Percentiles rank a stretch among this genome's conserved stretches.
These are phyloP conservation scores for Backusella psychrophila DNA, from an alignment of 192 early-diverging fungal genomes.

Conservation along the genomic window DNA sequence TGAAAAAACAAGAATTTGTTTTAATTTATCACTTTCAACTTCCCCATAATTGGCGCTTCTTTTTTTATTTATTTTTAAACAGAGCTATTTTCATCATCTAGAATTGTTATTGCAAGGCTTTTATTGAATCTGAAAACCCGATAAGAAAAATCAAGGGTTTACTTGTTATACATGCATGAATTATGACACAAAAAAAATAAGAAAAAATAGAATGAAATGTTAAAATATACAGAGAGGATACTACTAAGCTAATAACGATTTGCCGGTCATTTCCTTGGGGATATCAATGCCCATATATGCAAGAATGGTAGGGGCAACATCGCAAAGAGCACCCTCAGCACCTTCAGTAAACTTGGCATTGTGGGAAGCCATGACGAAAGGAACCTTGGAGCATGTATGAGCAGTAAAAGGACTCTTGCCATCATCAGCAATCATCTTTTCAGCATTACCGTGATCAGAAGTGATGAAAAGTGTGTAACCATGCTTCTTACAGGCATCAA, in stretches of 20 bases:
- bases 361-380: conserved; percentile 82
- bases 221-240: background rate
- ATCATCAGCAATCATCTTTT: conserved; percentile 93
- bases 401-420: conserved; percentile 89
- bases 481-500: conserved; percentile 88
- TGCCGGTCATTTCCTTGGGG: conserved; percentile 94
- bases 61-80: too few relatives aligned
- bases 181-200: background rate
- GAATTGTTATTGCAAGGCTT: background rate
- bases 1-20: too few relatives aligned
- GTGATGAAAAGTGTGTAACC: conserved; percentile 94
- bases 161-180: background rate
- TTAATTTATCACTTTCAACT: too few relatives aligned
- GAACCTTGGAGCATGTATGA: conserved; percentile 89
- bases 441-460: conserved; percentile 99
- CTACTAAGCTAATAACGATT: conserved; percentile 51
- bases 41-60: too few relatives aligned
- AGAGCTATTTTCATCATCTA: background rate
- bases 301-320: conserved; percentile 96
- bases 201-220: background rate
- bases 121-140: background rate
- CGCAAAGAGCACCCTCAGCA: conserved; percentile 71
- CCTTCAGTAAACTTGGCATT: conserved; percentile 41
- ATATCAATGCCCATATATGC: conserved; percentile 87
- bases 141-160: background rate